Percentiles rank a stretch among this genome's conserved stretches.
Conservation (phyloP, 2,329 filamentous ascomycete species). For the Pseudopithomyces maydicus region DNA sequence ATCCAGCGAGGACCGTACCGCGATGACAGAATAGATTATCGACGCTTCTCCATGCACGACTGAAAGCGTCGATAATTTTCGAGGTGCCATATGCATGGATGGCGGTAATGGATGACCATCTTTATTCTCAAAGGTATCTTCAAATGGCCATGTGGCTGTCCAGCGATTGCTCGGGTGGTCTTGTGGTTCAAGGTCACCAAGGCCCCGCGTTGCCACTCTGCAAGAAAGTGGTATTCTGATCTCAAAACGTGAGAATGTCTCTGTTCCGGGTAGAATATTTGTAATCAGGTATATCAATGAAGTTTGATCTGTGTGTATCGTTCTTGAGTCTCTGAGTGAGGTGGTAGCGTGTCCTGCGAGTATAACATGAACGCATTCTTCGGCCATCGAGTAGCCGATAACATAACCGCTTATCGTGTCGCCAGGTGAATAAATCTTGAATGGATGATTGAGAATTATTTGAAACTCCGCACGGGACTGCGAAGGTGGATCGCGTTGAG, state of each 20-base stretch:
- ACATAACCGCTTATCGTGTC: constrained; percentile 20
- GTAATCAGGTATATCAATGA: constrained; percentile 12
- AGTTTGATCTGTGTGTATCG: constrained; percentile 10
- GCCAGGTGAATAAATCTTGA: constrained; percentile 12
- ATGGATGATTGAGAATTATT: constrained; percentile 16
- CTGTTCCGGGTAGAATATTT: constrained; percentile 6
- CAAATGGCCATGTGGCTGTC: constrained; percentile 14
- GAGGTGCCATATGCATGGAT: constrained; percentile 6
- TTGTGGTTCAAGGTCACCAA: constrained; percentile 5
- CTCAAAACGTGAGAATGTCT: constrained; percentile 12
- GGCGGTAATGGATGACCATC: constrained; percentile 21
- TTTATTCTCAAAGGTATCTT: constrained; percentile 11
- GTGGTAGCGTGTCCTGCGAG: constrained; percentile 16
- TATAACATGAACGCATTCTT: constrained; percentile 17
- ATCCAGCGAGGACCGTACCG: constrained; percentile 10
- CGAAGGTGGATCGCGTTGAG: neutral
- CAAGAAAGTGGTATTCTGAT: constrained; percentile 12
- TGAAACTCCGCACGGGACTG: constrained; percentile 5
- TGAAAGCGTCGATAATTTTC: constrained; percentile 4
- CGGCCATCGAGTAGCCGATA: constrained; percentile 10
- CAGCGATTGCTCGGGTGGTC: constrained; percentile 5
- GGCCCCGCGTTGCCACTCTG: neutral
- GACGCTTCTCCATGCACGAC: neutral
- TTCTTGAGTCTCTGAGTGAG: constrained; percentile 7
- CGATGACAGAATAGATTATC: constrained; percentile 18